Evolutionary conservation across 2,329 filamentous ascomycete genomes (phyloP), one percentile per base, ranked within the genome.

Genomic region (Alternaria postmessia): DNA sequence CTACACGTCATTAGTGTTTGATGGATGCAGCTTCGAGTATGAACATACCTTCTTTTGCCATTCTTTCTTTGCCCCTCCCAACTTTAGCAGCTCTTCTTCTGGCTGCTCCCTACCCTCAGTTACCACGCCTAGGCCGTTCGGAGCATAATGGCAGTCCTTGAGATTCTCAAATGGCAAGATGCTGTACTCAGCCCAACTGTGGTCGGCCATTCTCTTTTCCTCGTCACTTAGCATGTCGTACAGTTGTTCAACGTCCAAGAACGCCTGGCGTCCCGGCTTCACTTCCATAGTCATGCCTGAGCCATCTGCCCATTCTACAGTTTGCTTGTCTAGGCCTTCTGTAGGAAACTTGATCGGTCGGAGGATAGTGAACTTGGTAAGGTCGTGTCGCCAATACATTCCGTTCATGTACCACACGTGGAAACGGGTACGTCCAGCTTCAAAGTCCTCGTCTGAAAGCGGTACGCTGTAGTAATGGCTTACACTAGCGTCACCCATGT

Each of bases 221-320:
- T 54, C 51, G 8, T 54, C 41, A 20, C 41, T 46, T n/a, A 46
- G 20, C 41, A 54, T 54, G 12, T 54, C 32, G 18, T 46, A 54
- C 22, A 46, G 36, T 12, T 46, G 32, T n/a, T 46, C 41, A 7
- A 38, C 30, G 14, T 28, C 16, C 6, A 54, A 22, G 4, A 46
- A 46, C 28, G 51, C 51, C 8, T 20, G n/a, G 9, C 30, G 41
- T 14, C 51, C 51, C 26, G 41, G 51, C 30, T 43, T 38, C 0
- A 39, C 41, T 26, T 46, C 30, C 41, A 54, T 39, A 14, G 7
- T 54, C 5, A 6, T n/a, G 1, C 41, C 41, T 5, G 41, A 46
- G 30, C 20, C 41, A n/a, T 54, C 41, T 28, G 51, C 51, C 51
- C 51, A 54, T 24, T 46, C 41, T 6, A 46, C 51, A 8, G 30